Percentiles rank a stretch among this genome's conserved stretches.
These are phyloP conservation scores for Kodamaea alishanica DNA, from an alignment of 1,139 yeast genomes.

Conservation along the genomic window DNA sequence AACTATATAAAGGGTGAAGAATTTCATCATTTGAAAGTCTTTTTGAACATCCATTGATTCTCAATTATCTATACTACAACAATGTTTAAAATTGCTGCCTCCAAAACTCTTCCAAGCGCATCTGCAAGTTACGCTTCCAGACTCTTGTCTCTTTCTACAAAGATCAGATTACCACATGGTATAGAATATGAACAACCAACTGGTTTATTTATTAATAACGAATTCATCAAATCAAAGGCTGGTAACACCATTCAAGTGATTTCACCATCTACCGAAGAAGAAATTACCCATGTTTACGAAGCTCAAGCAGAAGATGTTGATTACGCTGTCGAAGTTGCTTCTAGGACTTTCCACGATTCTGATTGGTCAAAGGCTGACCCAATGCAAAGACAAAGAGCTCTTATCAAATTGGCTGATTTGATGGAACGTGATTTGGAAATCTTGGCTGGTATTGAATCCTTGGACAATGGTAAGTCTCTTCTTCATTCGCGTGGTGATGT, in stretches of 20 bases:
- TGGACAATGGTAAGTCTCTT: slow-evolving; percentile 20
- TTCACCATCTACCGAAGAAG: slow-evolving; percentile 19
- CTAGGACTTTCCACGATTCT: slow-evolving; percentile 16
- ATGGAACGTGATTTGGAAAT: slow-evolving; percentile 17
- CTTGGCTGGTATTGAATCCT: slow-evolving; percentile 18
- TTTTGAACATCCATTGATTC: no score
- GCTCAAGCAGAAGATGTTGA: slow-evolving; percentile 17
- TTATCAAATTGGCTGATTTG: slow-evolving; percentile 18
- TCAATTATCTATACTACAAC: background rate
- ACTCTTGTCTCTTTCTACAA: slow-evolving; percentile 41
- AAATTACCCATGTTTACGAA: slow-evolving; percentile 17
- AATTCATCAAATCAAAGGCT: slow-evolving; percentile 15
- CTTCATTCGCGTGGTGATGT: slow-evolving; percentile 17
- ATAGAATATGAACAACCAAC: slow-evolving; percentile 34
- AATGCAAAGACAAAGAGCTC: slow-evolving; percentile 8
- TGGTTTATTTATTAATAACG: slow-evolving; percentile 20
- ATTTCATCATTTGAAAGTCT: no score
- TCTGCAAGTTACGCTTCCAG: slow-evolving; percentile 7
- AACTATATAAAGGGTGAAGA: no score
- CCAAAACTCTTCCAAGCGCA: slow-evolving; percentile 6
- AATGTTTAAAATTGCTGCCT: slow-evolving; percentile 11
- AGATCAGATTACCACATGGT: slow-evolving; percentile 61
- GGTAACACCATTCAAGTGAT: slow-evolving; percentile 14
- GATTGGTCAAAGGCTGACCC: slow-evolving; percentile 41
- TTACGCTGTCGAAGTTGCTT: slow-evolving; percentile 17